Evolutionary conservation across 257 asterid genomes (phyloP).

Genomic region (Craterostigma plantagineum): DNA sequence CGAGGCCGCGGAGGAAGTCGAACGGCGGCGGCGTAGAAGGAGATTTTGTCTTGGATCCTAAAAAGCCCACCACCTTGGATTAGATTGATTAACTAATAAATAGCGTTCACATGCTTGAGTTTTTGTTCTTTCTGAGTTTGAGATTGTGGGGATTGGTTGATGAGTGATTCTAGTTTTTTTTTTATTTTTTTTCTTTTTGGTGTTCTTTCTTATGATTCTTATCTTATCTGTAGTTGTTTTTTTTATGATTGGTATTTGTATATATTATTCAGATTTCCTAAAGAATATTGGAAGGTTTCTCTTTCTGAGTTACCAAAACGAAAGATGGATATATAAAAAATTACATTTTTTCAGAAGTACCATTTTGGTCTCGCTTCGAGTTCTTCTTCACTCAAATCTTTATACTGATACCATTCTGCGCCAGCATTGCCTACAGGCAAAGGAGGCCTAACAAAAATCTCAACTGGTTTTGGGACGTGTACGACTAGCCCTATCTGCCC

Average conservation of each 20-base stretch:
- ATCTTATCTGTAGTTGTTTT: no score
- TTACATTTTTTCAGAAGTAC: slow-evolving; percentile 31
- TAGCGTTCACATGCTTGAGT: not conserved
- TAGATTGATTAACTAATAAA: no score
- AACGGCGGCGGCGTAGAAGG: slow-evolving; percentile 10
- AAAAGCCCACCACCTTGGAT: slow-evolving; percentile 15
- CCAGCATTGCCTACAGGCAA: slow-evolving; percentile 68
- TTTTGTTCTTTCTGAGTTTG: not conserved
- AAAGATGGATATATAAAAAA: no score
- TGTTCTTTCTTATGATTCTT: no score
- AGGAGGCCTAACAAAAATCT: slow-evolving; percentile 74
- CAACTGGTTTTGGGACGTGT: slow-evolving; percentile 89
- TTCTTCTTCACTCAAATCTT: slow-evolving; percentile 70
- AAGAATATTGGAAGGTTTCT: no score
- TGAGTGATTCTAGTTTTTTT: slow-evolving; percentile 6
- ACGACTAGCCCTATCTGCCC: slow-evolving; percentile 41
- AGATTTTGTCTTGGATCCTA: slow-evolving; percentile 12
- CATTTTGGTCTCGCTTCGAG: slow-evolving; percentile 74
- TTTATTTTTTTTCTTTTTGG: no score
- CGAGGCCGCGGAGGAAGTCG: slow-evolving; percentile 54
- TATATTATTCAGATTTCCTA: no score
- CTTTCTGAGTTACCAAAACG: no score
- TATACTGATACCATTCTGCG: slow-evolving; percentile 67
- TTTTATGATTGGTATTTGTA: no score
- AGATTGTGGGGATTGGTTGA: slow-evolving; percentile 49